Base-by-base conservation (phyloP, 2,329 filamentous ascomycete genomes). In the Arthroderma sp. region DNA sequence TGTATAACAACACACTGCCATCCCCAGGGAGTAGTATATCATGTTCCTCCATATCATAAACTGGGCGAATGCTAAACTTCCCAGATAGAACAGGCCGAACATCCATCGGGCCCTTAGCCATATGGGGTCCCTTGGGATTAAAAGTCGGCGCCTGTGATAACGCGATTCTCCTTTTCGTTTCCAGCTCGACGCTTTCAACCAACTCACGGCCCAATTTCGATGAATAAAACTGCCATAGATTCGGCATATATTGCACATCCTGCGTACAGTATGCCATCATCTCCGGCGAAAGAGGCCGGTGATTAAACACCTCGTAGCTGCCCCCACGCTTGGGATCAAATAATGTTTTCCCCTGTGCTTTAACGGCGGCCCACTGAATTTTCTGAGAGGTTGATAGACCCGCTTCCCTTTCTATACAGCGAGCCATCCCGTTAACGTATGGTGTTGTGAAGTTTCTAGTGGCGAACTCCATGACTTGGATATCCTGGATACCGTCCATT, bases 401-500 rank as follows among this genome's bases (percentile, higher is more conserved):
- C 28, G 28, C 31, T 10, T 42, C 40, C 3, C 31, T 15, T n/a
- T 62, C 54, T 27, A 70, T 60, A 49, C 68, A 72, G 40, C 57
- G 64, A 1, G 51, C 55, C 1, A 73, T 55, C 1, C 67, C 64
- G 9, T 45, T 50, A 1, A 70, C 38, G 38, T 45, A 57, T 10
- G 43, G 44, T 33, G 49, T 59, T 0, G 33, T 11, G 8, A 9
- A 32, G 1, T 11, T 33, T 5, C 67, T 56, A 0, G 54, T 54
- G 0, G 66, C 73, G 3, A 70, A 51, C 53, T 79, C 73, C 66
- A 79, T 72, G 0, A 80, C 61, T 53, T 80, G 74, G 0, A 80
- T 43, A 50, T 80, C 74, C 2, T 68, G 48, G 6, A 78, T 53
- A 0, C 71, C 68, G 0, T 50, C 47, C 0, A 79, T 51, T 0